phyloP scores from a whole-genome alignment of 164 flowering plant genomes.

The Macadamia tetraphylla region DNA sequence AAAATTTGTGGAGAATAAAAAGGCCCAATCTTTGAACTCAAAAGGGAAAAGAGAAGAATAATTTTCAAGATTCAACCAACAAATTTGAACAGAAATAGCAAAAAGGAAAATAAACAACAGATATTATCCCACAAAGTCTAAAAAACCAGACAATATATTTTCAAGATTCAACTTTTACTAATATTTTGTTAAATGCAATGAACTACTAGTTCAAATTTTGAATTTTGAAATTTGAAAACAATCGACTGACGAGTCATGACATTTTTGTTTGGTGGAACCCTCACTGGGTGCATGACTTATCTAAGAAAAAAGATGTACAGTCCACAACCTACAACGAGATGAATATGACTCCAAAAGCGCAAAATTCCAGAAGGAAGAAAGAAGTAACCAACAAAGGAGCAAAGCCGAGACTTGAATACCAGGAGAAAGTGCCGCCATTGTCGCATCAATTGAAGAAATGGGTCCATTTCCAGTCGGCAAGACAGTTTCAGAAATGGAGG shows the following conservation, averaged over 20 bases:
- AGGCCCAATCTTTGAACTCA: neutral
- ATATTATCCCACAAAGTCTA: neutral
- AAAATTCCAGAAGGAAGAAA: neutral
- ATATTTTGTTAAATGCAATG: neutral
- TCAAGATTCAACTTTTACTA: neutral
- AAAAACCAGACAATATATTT: neutral
- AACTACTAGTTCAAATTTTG: neutral
- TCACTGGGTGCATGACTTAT: no score
- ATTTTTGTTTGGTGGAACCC: no score
- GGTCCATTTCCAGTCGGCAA: slow-evolving; percentile 17
- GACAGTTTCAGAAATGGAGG: slow-evolving; percentile 20
- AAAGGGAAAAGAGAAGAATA: neutral
- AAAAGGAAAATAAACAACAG: neutral
- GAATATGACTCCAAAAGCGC: slow-evolving; percentile 2
- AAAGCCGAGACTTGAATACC: slow-evolving; percentile 23
- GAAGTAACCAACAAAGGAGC: neutral
- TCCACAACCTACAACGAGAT: neutral
- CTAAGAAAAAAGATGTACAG: neutral
- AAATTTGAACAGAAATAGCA: neutral
- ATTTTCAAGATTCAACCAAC: neutral
- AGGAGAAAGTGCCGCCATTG: slow-evolving; percentile 43
- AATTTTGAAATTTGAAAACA: no score
- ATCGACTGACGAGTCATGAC: neutral
- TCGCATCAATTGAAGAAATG: slow-evolving; percentile 22
- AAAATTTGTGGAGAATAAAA: neutral